phyloP scores from a whole-genome alignment of 306 rosid species.

The Pachyrhizus erosus region DNA sequence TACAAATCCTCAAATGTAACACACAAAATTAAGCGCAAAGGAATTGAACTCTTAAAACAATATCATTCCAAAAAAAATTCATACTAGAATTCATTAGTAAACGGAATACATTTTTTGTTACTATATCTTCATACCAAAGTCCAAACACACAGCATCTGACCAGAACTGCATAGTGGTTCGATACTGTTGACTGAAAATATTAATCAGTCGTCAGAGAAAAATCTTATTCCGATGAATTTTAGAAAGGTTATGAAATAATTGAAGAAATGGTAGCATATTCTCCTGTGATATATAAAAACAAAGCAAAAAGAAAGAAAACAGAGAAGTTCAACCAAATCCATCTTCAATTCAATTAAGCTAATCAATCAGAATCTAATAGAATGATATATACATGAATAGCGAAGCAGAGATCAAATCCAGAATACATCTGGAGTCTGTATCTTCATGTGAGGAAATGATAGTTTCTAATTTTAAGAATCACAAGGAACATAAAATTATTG shows the following conservation, averaged over 20 bases:
- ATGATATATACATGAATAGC: background rate
- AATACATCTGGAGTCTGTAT: background rate
- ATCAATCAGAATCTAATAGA: constrained; percentile 10
- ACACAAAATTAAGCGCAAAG: background rate
- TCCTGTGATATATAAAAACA: background rate
- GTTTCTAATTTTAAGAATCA: background rate
- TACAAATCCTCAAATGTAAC: background rate
- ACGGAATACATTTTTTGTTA: background rate
- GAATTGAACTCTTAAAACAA: background rate
- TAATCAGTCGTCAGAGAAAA: background rate
- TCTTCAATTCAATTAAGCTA: constrained; percentile 19
- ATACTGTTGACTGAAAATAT: background rate
- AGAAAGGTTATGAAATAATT: background rate
- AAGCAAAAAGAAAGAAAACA: background rate
- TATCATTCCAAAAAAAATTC: background rate
- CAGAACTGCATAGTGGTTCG: background rate
- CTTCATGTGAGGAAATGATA: background rate
- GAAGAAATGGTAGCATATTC: background rate
- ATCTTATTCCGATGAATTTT: too few species aligned
- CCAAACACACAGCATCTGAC: background rate
- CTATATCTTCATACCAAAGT: background rate
- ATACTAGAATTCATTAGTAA: background rate
- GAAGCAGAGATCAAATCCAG: constrained; percentile 17
- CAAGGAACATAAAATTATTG: background rate
- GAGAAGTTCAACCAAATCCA: background rate